These are phyloP conservation scores for Talaromyces ruber DNA, from an alignment of 495 filamentous ascomycete genomes.

Conservation along the genomic window DNA sequence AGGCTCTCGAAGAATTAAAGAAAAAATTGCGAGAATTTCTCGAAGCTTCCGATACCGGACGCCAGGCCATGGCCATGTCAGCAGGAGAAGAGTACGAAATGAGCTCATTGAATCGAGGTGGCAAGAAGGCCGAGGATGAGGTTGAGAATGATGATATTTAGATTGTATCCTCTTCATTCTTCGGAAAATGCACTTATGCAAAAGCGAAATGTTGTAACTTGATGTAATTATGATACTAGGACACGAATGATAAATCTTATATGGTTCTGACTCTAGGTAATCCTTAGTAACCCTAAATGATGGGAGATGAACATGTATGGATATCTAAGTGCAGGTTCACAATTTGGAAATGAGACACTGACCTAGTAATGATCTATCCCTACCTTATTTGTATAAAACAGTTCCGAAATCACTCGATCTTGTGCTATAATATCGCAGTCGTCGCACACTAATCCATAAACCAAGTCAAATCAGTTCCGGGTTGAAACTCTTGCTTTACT, in stretches of 20 bases:
- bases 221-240: not conserved
- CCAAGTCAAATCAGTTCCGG: too few relatives aligned
- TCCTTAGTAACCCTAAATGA: too few relatives aligned
- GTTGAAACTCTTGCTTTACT: too few relatives aligned
- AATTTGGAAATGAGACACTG: too few relatives aligned
- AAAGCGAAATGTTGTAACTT: not conserved
- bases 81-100: conserved; percentile 37
- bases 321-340: too few relatives aligned
- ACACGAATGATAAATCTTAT: not conserved
- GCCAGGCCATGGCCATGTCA: conserved; percentile 71
- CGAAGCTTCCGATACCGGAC: conserved; percentile 67
- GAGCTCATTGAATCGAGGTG: conserved; percentile 24
- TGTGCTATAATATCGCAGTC: too few relatives aligned
- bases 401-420: too few relatives aligned
- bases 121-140: conserved; percentile 15
- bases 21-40: conserved; percentile 81
- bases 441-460: too few relatives aligned
- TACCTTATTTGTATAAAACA: too few relatives aligned
- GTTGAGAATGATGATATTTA: conserved; percentile 26
- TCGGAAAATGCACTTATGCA: not conserved
- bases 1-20: conserved; percentile 84
- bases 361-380: too few relatives aligned
- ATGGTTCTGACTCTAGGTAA: not conserved
- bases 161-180: not conserved
- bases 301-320: too few relatives aligned